phyloP scores from a whole-genome alignment of 345 rosid genomes.

The Streptanthus diversifolius region DNA sequence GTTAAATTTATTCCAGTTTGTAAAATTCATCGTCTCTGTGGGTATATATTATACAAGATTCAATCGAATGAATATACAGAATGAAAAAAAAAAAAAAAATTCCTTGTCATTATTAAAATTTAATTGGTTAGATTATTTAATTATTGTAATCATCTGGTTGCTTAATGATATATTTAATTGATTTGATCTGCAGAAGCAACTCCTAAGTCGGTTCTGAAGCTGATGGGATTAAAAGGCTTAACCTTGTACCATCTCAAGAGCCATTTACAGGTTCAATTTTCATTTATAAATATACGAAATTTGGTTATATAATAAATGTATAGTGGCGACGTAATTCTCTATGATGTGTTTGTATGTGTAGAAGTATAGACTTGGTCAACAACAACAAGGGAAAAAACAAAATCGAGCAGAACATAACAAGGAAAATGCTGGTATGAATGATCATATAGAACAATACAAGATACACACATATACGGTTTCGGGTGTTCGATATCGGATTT shows the following conservation, averaged over 20 bases:
- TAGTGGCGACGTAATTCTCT: background rate
- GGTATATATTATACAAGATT: background rate
- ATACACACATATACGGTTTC: background rate
- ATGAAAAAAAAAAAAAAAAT: background rate
- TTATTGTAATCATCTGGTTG: background rate
- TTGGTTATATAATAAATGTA: background rate
- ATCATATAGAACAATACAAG: background rate
- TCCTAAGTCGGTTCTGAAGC: constrained; percentile 75
- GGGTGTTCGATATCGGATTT: background rate
- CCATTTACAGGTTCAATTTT: constrained; percentile 72
- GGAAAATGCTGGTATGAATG: constrained; percentile 45
- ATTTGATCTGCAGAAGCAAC: constrained; percentile 62
- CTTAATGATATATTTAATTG: background rate
- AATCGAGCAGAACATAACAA: constrained; percentile 37
- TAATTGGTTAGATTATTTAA: background rate
- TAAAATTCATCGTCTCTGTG: background rate
- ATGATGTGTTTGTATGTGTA: constrained; percentile 24
- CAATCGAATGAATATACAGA: background rate
- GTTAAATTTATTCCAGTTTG: background rate
- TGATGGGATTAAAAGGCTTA: constrained; percentile 92
- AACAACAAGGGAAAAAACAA: constrained; percentile 60
- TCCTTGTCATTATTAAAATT: background rate
- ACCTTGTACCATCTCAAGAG: constrained; percentile 91
- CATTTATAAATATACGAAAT: background rate
- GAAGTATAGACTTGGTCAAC: constrained; percentile 90